Conservation (phyloP, 441 rosid genomes). For the Bruguiera hainesii region DNA sequence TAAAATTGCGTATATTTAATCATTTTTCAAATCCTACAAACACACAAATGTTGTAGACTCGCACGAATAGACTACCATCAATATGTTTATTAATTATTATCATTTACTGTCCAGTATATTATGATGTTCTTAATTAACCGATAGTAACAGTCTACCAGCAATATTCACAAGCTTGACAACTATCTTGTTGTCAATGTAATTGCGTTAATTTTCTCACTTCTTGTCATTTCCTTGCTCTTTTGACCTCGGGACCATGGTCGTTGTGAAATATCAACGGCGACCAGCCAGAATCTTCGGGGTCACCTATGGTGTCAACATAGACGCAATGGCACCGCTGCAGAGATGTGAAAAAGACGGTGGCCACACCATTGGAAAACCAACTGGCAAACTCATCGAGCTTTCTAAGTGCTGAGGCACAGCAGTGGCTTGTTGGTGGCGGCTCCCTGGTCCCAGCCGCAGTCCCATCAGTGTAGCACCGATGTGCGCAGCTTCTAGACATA, state of each 20-base stretch:
- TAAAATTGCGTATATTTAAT: no score
- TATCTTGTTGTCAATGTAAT: neutral
- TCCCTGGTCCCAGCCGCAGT: neutral
- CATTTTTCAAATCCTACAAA: no score
- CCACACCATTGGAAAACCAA: slow-evolving; percentile 26
- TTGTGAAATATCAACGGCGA: slow-evolving; percentile 8
- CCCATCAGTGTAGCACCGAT: slow-evolving; percentile 2
- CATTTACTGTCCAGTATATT: no score
- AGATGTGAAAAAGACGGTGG: slow-evolving; percentile 36
- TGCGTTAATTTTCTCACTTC: neutral
- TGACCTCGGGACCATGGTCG: neutral
- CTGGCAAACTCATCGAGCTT: slow-evolving; percentile 24
- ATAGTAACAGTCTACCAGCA: no score
- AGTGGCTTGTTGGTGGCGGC: neutral
- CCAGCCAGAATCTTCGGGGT: slow-evolving; percentile 13
- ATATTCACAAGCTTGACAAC: neutral
- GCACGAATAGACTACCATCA: no score
- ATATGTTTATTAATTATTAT: no score
- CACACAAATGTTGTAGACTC: no score
- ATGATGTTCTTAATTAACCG: no score
- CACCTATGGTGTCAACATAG: slow-evolving; percentile 30
- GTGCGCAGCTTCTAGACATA: slow-evolving; percentile 2
- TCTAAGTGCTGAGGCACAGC: slow-evolving; percentile 13
- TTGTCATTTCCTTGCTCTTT: neutral
- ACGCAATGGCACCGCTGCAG: slow-evolving; percentile 35